Evolutionary conservation across 225 moss, liverwort and hornwort genomes (phyloP).

Genomic region (Marchantia polymorpha): DNA sequence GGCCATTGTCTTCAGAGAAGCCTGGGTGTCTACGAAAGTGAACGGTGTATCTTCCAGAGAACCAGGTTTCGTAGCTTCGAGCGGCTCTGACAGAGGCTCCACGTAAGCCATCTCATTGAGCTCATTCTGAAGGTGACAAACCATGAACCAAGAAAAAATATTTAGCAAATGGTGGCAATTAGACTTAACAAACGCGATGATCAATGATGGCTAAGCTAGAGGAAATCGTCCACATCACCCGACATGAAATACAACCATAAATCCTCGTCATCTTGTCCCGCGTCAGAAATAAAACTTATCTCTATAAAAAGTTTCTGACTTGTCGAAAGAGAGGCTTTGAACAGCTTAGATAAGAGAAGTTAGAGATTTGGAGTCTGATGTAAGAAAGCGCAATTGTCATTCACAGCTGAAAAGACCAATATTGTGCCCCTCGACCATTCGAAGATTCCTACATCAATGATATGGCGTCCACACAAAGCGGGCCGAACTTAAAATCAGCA

Average conservation of each 20-base stretch:
- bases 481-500: no score
- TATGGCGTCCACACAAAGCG: no score
- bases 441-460: no score
- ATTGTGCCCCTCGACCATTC: no score
- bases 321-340: no score
- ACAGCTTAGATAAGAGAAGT: no score
- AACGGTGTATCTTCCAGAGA: slow-evolving; percentile 66
- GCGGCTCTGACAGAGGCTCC: slow-evolving; percentile 53
- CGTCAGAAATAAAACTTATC: no score
- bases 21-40: slow-evolving; percentile 58
- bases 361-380: no score
- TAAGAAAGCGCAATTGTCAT: no score
- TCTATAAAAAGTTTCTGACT: no score
- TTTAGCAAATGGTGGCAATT: not conserved
- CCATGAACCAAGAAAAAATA: not conserved
- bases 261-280: not conserved
- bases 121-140: slow-evolving; percentile 49
- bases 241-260: not conserved
- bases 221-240: not conserved
- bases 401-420: no score
- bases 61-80: slow-evolving; percentile 47
- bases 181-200: not conserved
- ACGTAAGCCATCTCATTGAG: slow-evolving; percentile 67
- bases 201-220: not conserved
- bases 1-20: slow-evolving; percentile 63